phyloP scores from a whole-genome alignment of 495 filamentous ascomycete genomes.

The Rhizodiscina lignyota region DNA sequence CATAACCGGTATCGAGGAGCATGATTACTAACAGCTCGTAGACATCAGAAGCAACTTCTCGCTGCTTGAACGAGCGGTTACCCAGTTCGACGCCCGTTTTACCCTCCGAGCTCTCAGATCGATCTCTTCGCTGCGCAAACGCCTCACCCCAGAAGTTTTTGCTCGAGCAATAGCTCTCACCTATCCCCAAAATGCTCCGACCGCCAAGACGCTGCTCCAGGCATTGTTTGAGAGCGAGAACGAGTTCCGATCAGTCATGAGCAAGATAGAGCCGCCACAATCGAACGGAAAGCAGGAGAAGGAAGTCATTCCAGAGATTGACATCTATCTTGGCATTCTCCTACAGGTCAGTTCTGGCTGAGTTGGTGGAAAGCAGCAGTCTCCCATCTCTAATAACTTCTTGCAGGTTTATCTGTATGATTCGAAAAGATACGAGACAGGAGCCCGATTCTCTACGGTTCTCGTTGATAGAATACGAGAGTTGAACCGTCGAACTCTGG shows the following conservation, averaged over 20 bases:
- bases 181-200: slow-evolving; percentile 46
- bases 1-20: no score
- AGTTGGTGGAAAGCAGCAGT: neutral
- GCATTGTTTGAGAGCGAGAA: slow-evolving; percentile 48
- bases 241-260: slow-evolving; percentile 24
- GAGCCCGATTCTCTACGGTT: slow-evolving; percentile 65
- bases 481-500: slow-evolving; percentile 83
- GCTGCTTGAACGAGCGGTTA: slow-evolving; percentile 78
- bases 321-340: slow-evolving; percentile 80
- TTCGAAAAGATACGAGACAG: slow-evolving; percentile 55
- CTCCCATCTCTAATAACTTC: slow-evolving; percentile 1
- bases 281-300: slow-evolving; percentile 36
- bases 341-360: slow-evolving; percentile 15
- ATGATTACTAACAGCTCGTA: no score
- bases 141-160: slow-evolving; percentile 57
- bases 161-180: slow-evolving; percentile 66
- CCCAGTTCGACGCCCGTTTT: slow-evolving; percentile 88
- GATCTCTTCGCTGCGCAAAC: slow-evolving; percentile 88
- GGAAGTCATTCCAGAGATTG: slow-evolving; percentile 75
- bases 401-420: slow-evolving; percentile 83
- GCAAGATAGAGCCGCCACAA: slow-evolving; percentile 40
- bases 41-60: slow-evolving; percentile 90
- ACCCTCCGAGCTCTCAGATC: slow-evolving; percentile 83
- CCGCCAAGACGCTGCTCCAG: slow-evolving; percentile 50
- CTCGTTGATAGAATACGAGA: slow-evolving; percentile 72